These are phyloP conservation scores for Ecytonucleospora hepatopenaei DNA, from an alignment of 371 early-diverging fungal species.

Conservation along the genomic window DNA sequence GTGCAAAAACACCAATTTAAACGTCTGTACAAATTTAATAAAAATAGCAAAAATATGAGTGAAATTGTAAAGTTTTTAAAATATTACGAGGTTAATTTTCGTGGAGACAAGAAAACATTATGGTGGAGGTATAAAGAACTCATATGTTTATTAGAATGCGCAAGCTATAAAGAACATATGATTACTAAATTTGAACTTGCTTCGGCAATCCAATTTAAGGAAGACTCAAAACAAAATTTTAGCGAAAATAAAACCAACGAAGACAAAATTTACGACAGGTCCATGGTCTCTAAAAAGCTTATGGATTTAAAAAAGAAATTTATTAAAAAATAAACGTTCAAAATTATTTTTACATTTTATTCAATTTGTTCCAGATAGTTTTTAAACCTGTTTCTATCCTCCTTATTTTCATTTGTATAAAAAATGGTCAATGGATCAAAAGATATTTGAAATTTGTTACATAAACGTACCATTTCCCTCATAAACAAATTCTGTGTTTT, in stretches of 20 bases:
- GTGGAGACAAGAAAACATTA: background rate
- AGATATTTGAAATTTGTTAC: background rate
- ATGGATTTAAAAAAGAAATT: background rate
- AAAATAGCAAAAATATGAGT: background rate
- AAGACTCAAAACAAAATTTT: background rate
- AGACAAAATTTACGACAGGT: background rate
- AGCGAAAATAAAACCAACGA: background rate
- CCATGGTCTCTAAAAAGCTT: background rate
- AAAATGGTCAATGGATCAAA: background rate
- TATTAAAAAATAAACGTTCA: background rate
- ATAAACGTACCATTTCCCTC: conserved; percentile 11
- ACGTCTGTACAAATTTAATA: background rate
- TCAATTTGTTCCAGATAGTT: background rate
- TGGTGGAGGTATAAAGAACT: background rate
- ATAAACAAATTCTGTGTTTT: conserved; percentile 53
- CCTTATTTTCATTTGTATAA: background rate
- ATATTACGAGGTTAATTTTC: background rate
- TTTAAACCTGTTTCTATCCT: background rate
- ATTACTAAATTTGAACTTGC: background rate
- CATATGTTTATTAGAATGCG: background rate
- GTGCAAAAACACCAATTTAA: background rate
- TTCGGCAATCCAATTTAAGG: background rate
- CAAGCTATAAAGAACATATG: background rate
- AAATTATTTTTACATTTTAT: background rate
- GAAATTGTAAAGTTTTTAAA: background rate